A percentile compares a stretch with the other conserved stretches of the same genome.
Conservation (phyloP, 768 basidiomycete genomes). For the Galerina marginata region DNA sequence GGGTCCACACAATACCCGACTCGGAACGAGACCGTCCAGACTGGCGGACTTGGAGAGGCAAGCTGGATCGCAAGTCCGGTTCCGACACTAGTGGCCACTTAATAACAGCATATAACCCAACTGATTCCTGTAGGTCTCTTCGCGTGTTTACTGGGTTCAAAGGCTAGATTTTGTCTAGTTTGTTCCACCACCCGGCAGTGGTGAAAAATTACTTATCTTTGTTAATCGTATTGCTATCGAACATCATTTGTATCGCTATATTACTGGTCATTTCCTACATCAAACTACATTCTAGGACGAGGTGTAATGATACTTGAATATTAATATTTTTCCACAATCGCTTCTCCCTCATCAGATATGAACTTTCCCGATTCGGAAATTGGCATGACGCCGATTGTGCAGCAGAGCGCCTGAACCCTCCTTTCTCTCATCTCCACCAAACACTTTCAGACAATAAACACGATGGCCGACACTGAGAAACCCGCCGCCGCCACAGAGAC, state of each 20-base stretch:
- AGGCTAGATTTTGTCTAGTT: conserved; percentile 17
- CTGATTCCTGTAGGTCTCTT: conserved; percentile 51
- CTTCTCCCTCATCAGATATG: conserved; percentile 1
- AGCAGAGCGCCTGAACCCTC: conserved; percentile 3
- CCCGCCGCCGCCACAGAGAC: conserved; percentile 41
- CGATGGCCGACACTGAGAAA: conserved; percentile 70
- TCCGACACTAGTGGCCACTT: conserved; percentile 16
- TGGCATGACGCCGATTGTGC: conserved; percentile 13
- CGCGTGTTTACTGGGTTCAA: conserved; percentile 64
- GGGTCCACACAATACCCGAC: conserved; percentile 52
- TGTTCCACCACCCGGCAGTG: neutral
- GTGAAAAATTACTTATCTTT: conserved; percentile 4
- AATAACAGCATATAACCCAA: conserved; percentile 26
- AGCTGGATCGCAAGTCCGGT: conserved; percentile 34
- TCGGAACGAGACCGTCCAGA: conserved; percentile 49
- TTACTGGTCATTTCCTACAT: neutral
- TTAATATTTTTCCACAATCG: neutral
- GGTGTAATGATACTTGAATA: neutral
- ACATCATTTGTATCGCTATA: neutral
- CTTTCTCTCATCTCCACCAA: conserved; percentile 1
- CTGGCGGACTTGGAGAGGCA: conserved; percentile 57
- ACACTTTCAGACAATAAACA: conserved; percentile 19
- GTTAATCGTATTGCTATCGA: conserved; percentile 12
- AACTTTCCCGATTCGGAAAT: conserved; percentile 31
- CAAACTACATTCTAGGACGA: neutral